Base-by-base conservation (phyloP, 495 filamentous ascomycete genomes). In the Penicillium tannophilum region DNA sequence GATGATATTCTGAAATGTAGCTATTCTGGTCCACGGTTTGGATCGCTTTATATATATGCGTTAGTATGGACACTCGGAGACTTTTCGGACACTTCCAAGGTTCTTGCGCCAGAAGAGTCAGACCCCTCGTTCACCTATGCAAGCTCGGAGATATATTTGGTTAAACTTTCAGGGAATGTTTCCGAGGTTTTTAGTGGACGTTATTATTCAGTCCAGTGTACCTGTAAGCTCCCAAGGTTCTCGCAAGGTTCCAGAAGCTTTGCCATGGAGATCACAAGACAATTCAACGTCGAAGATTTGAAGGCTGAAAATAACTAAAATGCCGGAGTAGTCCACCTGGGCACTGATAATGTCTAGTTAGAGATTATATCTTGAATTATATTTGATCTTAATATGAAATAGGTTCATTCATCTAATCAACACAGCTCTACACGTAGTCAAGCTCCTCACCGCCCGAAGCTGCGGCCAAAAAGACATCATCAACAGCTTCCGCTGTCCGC, bases 11-110 rank as follows among this genome's bases (percentile, higher is more conserved):
- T 5, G 3, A 3, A 4, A 36, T 36, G 33, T 4, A 36, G 33
- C 3, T 12, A 16, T n/a, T 7, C 4, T 4, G 14, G 35, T 51
- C 0, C 39, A 41, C n/a, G 39, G 39, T n/a, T 41, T 4, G 16
- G 4, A n/a, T 4, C 1, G 39, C 39, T 17, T 3, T 41, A 41
- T 52, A 36, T 52, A 52, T 41, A 41, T 4, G 6, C 23, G 4
- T 7, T 41, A 12, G 49, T 14, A 5, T 45, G 48, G 23, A 35
- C 44, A 20, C 47, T 67, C 64, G 64, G 64, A 63, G 64, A 67
- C 64, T 60, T 68, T 53, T 65, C 65, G 62, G 65, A 65, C n/a
- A 68, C 62, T 64, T 65, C 58, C 54, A 28, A 28, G 20, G 20
- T 23, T 23, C 20, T 23, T 23, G 4, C 28, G 28, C 28, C 28